These are phyloP conservation scores for Cyanophora paradoxa DNA, from an alignment of 78 protist species.

Conservation along the genomic window DNA sequence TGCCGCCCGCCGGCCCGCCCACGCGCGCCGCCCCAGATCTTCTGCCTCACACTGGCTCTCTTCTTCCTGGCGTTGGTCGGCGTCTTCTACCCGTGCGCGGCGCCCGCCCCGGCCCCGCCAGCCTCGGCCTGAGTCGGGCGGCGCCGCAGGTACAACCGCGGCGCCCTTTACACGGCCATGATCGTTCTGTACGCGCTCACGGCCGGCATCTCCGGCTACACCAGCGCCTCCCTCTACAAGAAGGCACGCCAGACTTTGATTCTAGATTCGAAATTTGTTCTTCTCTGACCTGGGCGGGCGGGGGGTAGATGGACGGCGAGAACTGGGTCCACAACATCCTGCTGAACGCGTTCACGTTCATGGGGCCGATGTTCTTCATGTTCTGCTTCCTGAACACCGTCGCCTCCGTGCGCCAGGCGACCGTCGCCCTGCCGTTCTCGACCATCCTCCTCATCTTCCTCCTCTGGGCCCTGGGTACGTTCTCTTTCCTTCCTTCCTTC, in stretches of 20 bases:
- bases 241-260: no score
- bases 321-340: conserved; percentile 84
- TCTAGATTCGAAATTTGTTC: no score
- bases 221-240: conserved; percentile 55
- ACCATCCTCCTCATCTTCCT: conserved; percentile 57
- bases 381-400: conserved; percentile 65
- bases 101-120: no score
- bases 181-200: conserved; percentile 85
- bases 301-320: no score
- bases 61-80: conserved; percentile 70
- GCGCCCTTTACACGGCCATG: conserved; percentile 73
- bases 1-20: conserved; percentile 77
- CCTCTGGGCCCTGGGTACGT: conserved; percentile 52
- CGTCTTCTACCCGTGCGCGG: conserved; percentile 78
- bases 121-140: no score
- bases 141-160: no score
- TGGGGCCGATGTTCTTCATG: conserved; percentile 63
- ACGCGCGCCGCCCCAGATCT: no score
- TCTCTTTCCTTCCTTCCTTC: no score
- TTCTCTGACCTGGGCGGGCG: no score
- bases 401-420: conserved; percentile 65
- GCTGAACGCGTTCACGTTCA: conserved; percentile 62
- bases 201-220: conserved; percentile 27
- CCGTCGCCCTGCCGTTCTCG: conserved; percentile 78
- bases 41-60: conserved; percentile 49